A percentile compares a stretch with the other conserved stretches of the same genome.
Conservation (phyloP, 139 green algal genomes). For the Raphidocelis subcapitata region DNA sequence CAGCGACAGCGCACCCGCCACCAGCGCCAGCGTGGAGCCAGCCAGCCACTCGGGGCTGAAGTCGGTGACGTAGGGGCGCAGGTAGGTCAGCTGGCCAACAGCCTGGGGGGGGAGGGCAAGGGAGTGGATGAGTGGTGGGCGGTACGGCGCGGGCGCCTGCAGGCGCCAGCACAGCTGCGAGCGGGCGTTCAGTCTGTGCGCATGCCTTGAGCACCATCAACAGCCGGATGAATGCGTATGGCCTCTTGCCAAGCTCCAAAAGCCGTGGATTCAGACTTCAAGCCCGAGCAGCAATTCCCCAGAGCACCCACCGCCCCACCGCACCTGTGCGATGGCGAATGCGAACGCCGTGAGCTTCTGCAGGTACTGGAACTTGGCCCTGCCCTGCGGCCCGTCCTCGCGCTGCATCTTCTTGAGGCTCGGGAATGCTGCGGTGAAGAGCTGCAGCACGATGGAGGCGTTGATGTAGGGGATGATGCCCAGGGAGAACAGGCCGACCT, state of each 20-base stretch:
- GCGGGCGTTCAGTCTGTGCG: too few relatives aligned
- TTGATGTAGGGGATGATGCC: slow-evolving; percentile 99
- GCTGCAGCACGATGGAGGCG: slow-evolving; percentile 91
- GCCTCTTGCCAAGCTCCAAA: too few relatives aligned
- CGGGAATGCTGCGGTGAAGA: slow-evolving; percentile 87
- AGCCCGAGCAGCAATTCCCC: too few relatives aligned
- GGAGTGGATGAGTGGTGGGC: too few relatives aligned
- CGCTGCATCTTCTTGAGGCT: slow-evolving; percentile 93
- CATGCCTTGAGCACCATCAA: too few relatives aligned
- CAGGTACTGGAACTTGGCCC: slow-evolving; percentile 90
- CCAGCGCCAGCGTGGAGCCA: slow-evolving; percentile 65
- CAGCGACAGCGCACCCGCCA: slow-evolving; percentile 84
- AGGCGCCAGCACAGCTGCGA: too few relatives aligned
- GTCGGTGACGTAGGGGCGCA: slow-evolving; percentile 88
- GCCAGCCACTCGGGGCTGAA: slow-evolving; percentile 80
- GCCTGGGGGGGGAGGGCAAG: slow-evolving; percentile 39
- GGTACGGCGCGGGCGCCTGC: too few relatives aligned
- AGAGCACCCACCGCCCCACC: too few relatives aligned
- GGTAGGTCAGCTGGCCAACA: slow-evolving; percentile 87
- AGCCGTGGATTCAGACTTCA: too few relatives aligned
- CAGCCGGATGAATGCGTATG: too few relatives aligned
- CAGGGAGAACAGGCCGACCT: slow-evolving; percentile 93
- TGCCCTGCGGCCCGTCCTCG: slow-evolving; percentile 91
- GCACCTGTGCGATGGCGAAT: slow-evolving; percentile 83
- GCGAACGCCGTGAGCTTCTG: slow-evolving; percentile 83